phyloP scores from a whole-genome alignment of 2,329 filamentous ascomycete species.

The Aspergillus aculeatus region DNA sequence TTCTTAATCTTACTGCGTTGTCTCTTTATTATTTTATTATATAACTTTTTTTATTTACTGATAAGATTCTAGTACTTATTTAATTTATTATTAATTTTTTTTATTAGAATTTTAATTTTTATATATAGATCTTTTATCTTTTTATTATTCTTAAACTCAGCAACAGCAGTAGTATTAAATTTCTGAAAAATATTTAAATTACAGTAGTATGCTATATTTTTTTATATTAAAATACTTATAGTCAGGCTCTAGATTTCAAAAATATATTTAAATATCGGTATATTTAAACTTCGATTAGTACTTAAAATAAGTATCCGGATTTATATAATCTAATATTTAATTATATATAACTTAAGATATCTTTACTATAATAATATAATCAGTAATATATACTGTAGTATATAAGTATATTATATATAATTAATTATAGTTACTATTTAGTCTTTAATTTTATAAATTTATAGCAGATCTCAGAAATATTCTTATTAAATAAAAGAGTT shows the following conservation, averaged over 20 bases:
- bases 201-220: neutral
- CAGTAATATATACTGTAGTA: neutral
- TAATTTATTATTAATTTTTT: neutral
- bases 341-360: neutral
- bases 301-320: neutral
- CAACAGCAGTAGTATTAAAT: neutral
- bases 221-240: neutral
- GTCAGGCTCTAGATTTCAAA: neutral
- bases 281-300: neutral
- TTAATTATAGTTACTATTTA: neutral
- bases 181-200: neutral
- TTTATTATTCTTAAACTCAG: neutral
- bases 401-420: neutral
- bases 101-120: neutral
- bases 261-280: neutral
- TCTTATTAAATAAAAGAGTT: neutral
- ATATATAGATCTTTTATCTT: neutral
- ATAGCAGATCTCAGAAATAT: neutral
- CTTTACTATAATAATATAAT: neutral
- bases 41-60: neutral
- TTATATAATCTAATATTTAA: neutral
- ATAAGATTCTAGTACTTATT: neutral
- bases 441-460: neutral
- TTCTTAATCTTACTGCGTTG: neutral
- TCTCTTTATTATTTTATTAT: neutral